phyloP scores from a whole-genome alignment of 805 yeast genomes.

The Ogataea naganishii region DNA sequence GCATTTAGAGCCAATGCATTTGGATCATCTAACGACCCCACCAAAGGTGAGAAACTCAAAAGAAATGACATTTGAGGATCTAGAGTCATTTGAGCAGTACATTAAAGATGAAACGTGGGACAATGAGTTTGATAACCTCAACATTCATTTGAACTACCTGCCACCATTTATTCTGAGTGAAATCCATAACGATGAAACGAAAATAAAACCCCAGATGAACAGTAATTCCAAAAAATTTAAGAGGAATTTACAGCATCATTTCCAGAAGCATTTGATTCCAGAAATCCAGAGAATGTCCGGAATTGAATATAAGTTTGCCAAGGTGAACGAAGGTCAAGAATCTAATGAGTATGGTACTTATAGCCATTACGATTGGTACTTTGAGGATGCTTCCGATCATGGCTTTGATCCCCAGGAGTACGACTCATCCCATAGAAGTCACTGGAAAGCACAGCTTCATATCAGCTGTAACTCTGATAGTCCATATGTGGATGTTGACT shows the following conservation, averaged over 20 bases:
- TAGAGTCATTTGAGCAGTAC: slow-evolving; percentile 53
- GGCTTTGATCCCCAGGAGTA: slow-evolving; percentile 42
- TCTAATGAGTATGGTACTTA: slow-evolving; percentile 33
- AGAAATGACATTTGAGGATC: slow-evolving; percentile 45
- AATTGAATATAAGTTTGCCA: slow-evolving; percentile 28
- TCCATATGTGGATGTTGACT: slow-evolving; percentile 61
- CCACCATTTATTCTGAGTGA: slow-evolving; percentile 69
- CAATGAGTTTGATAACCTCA: slow-evolving; percentile 61
- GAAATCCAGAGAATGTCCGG: slow-evolving; percentile 61
- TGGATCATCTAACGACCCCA: slow-evolving; percentile 19
- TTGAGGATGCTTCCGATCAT: slow-evolving; percentile 48
- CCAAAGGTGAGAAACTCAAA: slow-evolving; percentile 21
- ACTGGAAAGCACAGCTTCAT: slow-evolving; percentile 56
- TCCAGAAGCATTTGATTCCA: slow-evolving; percentile 59
- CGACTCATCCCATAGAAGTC: slow-evolving; percentile 34
- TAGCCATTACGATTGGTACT: slow-evolving; percentile 53
- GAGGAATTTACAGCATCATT: slow-evolving; percentile 68
- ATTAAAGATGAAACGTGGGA: slow-evolving; percentile 70
- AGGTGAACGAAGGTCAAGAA: slow-evolving; percentile 38
- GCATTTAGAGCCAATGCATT: slow-evolving; percentile 19
- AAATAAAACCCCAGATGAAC: slow-evolving; percentile 63
- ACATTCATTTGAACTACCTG: slow-evolving; percentile 56
- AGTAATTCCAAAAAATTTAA: slow-evolving; percentile 64
- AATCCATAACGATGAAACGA: slow-evolving; percentile 61
- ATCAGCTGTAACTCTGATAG: slow-evolving; percentile 59